phyloP scores from a whole-genome alignment of 2,329 filamentous ascomycete genomes.

The Claviceps sp. region DNA sequence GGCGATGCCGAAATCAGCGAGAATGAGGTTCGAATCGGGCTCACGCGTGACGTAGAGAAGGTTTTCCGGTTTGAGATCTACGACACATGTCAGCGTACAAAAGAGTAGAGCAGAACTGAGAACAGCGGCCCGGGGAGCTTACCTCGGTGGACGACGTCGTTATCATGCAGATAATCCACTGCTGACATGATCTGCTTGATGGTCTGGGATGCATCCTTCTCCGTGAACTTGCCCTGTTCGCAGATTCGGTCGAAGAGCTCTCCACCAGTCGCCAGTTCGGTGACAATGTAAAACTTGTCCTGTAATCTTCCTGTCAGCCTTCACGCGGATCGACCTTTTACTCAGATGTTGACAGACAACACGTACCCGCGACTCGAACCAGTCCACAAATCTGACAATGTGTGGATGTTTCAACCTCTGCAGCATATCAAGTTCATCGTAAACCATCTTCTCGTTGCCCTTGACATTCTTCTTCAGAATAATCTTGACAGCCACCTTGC shows the following conservation, averaged over 20 bases:
- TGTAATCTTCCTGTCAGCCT: constrained; percentile 20
- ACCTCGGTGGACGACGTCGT: constrained; percentile 95
- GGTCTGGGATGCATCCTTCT: constrained; percentile 92
- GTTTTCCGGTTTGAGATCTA: constrained; percentile 96
- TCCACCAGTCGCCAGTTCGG: constrained; percentile 86
- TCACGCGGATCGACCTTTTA: too few species aligned
- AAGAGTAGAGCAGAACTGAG: not conserved
- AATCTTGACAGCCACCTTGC: constrained; percentile 93
- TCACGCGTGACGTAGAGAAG: constrained; percentile 79
- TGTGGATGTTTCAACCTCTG: constrained; percentile 84
- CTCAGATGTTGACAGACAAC: not conserved
- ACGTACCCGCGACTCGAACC: constrained; percentile 91
- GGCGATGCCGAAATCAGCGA: constrained; percentile 96
- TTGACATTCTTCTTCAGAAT: constrained; percentile 99
- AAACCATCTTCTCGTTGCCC: constrained; percentile 96
- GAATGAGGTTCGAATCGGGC: constrained; percentile 67
- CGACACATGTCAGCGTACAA: not conserved
- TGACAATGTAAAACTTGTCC: constrained; percentile 99
- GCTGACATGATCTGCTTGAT: constrained; percentile 89
- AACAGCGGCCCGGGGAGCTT: constrained; percentile 10
- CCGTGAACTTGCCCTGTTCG: constrained; percentile 94
- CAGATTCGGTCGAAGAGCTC: constrained; percentile 97
- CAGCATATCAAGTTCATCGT: constrained; percentile 90
- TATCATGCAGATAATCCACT: constrained; percentile 85
- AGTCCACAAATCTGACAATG: constrained; percentile 95